Evolutionary conservation across 306 rosid species (phyloP).

Genomic region (Hippophae tibetana): DNA sequence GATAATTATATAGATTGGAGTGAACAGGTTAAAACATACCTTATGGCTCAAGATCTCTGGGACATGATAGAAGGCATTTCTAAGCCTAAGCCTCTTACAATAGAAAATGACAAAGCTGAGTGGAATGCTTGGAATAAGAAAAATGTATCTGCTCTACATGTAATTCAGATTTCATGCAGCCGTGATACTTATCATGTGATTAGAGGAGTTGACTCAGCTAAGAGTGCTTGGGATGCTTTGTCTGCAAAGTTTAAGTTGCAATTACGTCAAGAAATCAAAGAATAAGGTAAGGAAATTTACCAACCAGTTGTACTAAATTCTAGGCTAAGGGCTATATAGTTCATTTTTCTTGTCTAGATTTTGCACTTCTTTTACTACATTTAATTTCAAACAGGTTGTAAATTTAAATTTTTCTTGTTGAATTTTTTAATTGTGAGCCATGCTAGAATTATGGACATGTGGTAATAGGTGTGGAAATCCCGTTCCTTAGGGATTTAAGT

Average conservation of each 20-base stretch:
- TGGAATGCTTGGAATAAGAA: background rate
- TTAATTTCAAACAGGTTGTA: too few species aligned
- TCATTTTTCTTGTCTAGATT: too few species aligned
- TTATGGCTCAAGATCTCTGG: constrained; percentile 18
- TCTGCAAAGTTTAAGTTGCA: background rate
- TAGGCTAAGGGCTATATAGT: too few species aligned
- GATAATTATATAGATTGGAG: constrained; percentile 14
- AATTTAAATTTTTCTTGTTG: too few species aligned
- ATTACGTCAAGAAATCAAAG: background rate
- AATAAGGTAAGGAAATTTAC: background rate
- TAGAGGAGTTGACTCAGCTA: background rate
- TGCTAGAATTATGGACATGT: too few species aligned
- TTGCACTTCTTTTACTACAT: too few species aligned
- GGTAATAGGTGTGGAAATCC: too few species aligned
- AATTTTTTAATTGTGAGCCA: too few species aligned
- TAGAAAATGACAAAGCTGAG: background rate
- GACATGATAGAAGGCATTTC: background rate
- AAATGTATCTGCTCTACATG: constrained; percentile 13
- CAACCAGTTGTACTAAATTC: too few species aligned
- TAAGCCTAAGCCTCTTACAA: background rate
- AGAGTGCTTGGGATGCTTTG: constrained; percentile 6
- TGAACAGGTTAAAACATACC: constrained; percentile 2
- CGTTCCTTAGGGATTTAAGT: too few species aligned
- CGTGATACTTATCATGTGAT: background rate
- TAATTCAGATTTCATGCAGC: constrained; percentile 9